These are phyloP conservation scores for Xylariaceae sp. DNA, from an alignment of 2,329 filamentous ascomycete genomes.

Conservation along the genomic window DNA sequence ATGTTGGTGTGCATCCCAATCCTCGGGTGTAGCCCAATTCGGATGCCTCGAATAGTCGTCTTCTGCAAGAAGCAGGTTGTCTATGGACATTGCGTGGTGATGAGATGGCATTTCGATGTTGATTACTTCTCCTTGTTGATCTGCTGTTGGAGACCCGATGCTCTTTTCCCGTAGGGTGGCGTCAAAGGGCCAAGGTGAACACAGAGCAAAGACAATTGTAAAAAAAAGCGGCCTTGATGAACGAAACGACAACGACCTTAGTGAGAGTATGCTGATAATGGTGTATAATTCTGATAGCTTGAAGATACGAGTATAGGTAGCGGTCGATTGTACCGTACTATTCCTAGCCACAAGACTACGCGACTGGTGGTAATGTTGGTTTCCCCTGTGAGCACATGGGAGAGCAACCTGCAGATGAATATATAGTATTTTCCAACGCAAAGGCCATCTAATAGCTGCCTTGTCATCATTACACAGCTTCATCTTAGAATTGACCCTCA, in stretches of 20 bases:
- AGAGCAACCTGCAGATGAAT: constrained; percentile 1
- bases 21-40: constrained; percentile 21
- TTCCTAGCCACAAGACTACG: neutral
- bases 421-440: constrained; percentile 13
- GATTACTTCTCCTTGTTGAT: neutral
- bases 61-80: constrained; percentile 20
- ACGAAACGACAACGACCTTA: too few species aligned
- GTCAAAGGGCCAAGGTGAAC: neutral
- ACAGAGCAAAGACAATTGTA: neutral
- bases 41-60: constrained; percentile 14
- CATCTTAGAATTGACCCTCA: constrained; percentile 7
- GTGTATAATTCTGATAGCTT: too few species aligned
- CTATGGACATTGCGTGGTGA: constrained; percentile 21
- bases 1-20: constrained; percentile 21
- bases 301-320: too few species aligned
- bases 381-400: neutral
- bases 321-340: neutral
- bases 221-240: neutral
- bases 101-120: constrained; percentile 17
- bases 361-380: neutral
- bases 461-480: neutral
- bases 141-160: neutral
- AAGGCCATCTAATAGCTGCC: constrained; percentile 11
- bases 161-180: neutral
- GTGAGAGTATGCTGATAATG: too few species aligned